Evolutionary conservation across 225 moss, liverwort and hornwort genomes (phyloP).

Genomic region (Sphagnum contortum): DNA sequence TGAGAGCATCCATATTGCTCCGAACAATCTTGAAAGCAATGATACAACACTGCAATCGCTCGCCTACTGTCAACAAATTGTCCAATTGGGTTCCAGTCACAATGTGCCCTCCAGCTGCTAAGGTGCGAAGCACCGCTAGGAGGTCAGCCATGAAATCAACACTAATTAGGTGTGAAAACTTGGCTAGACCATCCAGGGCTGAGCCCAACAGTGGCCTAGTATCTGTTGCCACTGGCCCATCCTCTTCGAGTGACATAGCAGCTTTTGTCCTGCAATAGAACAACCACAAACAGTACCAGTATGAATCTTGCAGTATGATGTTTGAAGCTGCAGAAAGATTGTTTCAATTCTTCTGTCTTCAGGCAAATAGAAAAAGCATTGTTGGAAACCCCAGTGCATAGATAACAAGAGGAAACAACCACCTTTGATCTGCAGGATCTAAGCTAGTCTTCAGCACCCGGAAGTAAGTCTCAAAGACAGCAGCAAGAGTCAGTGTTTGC

Average conservation of each 20-base stretch:
- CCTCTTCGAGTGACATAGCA: slow-evolving; percentile 42
- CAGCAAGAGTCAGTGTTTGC: slow-evolving; percentile 75
- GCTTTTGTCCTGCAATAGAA: slow-evolving; percentile 28
- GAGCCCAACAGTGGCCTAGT: slow-evolving; percentile 65
- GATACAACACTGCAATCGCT: slow-evolving; percentile 94
- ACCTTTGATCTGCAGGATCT: slow-evolving; percentile 76
- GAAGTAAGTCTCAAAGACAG: slow-evolving; percentile 93
- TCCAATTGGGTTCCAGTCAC: slow-evolving; percentile 27
- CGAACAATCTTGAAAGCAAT: slow-evolving; percentile 90
- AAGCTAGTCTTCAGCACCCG: slow-evolving; percentile 80
- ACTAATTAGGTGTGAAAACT: slow-evolving; percentile 85
- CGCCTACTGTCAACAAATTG: slow-evolving; percentile 54
- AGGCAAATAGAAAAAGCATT: too few relatives aligned
- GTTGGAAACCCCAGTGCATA: too few relatives aligned
- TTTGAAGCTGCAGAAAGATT: too few relatives aligned
- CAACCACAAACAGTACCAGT: not conserved
- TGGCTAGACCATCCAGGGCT: slow-evolving; percentile 83
- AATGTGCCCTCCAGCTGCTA: slow-evolving; percentile 63
- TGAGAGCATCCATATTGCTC: slow-evolving; percentile 92
- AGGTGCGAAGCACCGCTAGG: slow-evolving; percentile 58
- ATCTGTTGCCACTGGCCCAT: slow-evolving; percentile 37
- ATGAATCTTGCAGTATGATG: not conserved
- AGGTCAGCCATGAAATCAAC: slow-evolving; percentile 99
- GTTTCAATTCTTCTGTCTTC: too few relatives aligned
- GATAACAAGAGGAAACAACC: not conserved